A percentile compares a stretch with the other conserved stretches of the same genome.
These are phyloP conservation scores for Raffaelea arxii DNA, from an alignment of 2,329 filamentous ascomycete species.

Conservation along the genomic window DNA sequence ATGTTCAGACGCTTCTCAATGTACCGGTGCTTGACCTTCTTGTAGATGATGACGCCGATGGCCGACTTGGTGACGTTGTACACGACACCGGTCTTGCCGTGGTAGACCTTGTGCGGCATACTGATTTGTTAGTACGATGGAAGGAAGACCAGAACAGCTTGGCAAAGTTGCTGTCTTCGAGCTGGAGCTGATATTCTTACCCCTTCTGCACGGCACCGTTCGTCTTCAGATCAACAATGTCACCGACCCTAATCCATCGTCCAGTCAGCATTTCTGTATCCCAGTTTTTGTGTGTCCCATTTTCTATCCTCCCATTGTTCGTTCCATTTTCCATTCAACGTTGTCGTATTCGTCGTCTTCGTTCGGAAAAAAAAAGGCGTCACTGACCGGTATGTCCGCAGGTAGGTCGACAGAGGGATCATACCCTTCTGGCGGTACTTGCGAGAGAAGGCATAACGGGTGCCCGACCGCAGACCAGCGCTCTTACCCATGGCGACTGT, in stretches of 20 bases:
- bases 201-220: slow-evolving; percentile 99
- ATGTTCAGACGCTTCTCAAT: slow-evolving; percentile 99
- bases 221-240: slow-evolving; percentile 97
- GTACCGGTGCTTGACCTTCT: slow-evolving; percentile 99
- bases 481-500: slow-evolving; percentile 65
- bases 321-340: no score
- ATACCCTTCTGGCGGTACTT: slow-evolving; percentile 91
- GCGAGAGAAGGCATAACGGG: slow-evolving; percentile 89
- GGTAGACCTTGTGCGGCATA: slow-evolving; percentile 99
- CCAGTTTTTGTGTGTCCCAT: no score
- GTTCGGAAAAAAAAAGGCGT: slow-evolving; percentile 1
- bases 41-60: slow-evolving; percentile 98
- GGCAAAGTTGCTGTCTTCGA: slow-evolving; percentile 1
- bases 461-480: slow-evolving; percentile 77
- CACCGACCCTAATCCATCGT: slow-evolving; percentile 61
- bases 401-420: slow-evolving; percentile 90
- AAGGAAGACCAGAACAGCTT: neutral
- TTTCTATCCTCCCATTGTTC: slow-evolving; percentile 2
- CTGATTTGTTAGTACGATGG: slow-evolving; percentile 31
- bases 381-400: slow-evolving; percentile 78
- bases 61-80: slow-evolving; percentile 99
- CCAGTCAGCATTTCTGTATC: slow-evolving; percentile 16
- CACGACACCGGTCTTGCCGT: slow-evolving; percentile 96
- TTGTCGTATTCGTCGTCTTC: neutral
- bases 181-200: slow-evolving; percentile 43